phyloP scores from a whole-genome alignment of 2,329 filamentous ascomycete species.

The Esteya vermicola region DNA sequence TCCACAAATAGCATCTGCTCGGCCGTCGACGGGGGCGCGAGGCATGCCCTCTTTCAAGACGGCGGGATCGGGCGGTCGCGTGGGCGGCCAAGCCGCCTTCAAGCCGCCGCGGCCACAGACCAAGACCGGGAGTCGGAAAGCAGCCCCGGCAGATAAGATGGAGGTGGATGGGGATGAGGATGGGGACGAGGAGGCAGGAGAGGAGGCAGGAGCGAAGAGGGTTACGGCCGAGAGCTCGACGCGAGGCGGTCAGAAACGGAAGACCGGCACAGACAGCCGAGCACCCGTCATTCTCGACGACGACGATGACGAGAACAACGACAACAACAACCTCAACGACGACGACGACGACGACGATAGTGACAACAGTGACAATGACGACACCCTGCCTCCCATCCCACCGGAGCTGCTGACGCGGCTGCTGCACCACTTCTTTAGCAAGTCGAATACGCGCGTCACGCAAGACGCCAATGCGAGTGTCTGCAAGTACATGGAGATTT shows the following conservation, averaged over 20 bases:
- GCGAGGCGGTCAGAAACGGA: conserved; percentile 3
- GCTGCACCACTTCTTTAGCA: conserved; percentile 66
- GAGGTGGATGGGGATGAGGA: conserved; percentile 7
- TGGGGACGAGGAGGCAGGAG: conserved; percentile 11
- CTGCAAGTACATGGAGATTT: conserved; percentile 79
- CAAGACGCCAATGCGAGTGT: conserved; percentile 64
- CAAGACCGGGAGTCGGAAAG: neutral
- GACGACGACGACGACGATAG: neutral
- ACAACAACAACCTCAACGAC: neutral
- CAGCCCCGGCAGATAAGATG: neutral
- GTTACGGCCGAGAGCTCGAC: conserved; percentile 21
- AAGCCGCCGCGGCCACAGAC: conserved; percentile 8
- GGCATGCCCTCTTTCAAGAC: neutral
- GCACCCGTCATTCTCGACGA: conserved; percentile 7
- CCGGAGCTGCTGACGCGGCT: conserved; percentile 60
- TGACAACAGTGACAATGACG: conserved; percentile 11
- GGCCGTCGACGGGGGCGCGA: neutral
- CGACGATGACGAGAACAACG: conserved; percentile 19
- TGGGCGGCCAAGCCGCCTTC: neutral
- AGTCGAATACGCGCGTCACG: conserved; percentile 48
- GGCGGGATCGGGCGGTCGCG: neutral
- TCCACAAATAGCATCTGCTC: conserved; percentile 4
- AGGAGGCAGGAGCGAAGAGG: no score
- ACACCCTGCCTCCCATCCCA: conserved; percentile 40
- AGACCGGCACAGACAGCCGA: neutral